Evolutionary conservation across 2,329 filamentous ascomycete genomes (phyloP).

Genomic region (Hymenoscyphus infarciens): DNA sequence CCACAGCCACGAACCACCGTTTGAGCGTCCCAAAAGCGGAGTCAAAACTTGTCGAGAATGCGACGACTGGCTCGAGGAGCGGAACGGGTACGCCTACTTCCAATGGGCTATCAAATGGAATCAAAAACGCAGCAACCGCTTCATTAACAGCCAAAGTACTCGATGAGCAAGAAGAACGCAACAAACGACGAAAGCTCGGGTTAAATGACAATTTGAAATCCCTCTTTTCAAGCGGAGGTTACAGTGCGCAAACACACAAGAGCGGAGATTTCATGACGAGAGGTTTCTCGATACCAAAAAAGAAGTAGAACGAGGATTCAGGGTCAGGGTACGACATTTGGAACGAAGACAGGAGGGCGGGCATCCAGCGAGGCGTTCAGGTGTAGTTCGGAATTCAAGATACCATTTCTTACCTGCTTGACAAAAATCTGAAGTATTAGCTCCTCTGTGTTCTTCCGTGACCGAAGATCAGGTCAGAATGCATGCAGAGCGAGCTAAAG

Average conservation of each 20-base stretch:
- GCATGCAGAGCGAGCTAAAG: too few species aligned
- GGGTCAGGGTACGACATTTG: background rate
- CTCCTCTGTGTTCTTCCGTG: too few species aligned
- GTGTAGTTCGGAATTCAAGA: background rate
- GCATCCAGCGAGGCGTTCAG: background rate
- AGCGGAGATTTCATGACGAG: slow-evolving; percentile 54
- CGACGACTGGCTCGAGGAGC: slow-evolving; percentile 28
- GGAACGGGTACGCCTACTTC: slow-evolving; percentile 35
- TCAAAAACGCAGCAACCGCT: slow-evolving; percentile 86
- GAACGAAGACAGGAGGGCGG: background rate
- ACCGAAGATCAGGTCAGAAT: too few species aligned
- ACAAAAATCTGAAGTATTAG: too few species aligned
- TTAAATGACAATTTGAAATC: slow-evolving; percentile 53
- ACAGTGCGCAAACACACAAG: slow-evolving; percentile 41
- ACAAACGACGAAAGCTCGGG: slow-evolving; percentile 70
- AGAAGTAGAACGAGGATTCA: slow-evolving; percentile 17
- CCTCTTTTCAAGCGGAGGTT: slow-evolving; percentile 46
- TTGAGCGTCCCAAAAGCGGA: slow-evolving; percentile 25
- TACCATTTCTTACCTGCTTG: too few species aligned
- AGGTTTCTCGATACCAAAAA: slow-evolving; percentile 50
- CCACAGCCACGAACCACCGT: slow-evolving; percentile 26
- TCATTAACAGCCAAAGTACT: slow-evolving; percentile 82
- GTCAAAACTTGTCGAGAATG: slow-evolving; percentile 28
- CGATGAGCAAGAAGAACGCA: slow-evolving; percentile 77
- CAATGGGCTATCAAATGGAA: slow-evolving; percentile 43